Evolutionary conservation across 805 yeast genomes (phyloP).

Genomic region (Cyberlindnera maclurae): DNA sequence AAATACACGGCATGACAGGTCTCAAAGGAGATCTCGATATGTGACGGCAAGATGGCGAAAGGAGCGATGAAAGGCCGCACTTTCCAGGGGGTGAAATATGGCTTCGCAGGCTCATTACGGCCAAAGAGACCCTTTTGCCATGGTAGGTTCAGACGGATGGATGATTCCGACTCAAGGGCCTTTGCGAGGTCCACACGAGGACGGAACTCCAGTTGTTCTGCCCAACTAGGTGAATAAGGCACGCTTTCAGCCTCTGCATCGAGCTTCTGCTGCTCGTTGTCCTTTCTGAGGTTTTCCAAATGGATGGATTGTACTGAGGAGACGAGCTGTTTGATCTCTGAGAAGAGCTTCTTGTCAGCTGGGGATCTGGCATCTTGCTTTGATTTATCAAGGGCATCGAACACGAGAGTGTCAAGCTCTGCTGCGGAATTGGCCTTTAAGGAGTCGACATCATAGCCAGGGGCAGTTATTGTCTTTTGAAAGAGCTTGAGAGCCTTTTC

Average conservation of each 20-base stretch:
- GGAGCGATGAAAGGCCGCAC: constrained; percentile 92
- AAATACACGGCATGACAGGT: constrained; percentile 96
- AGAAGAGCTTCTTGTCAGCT: constrained; percentile 24
- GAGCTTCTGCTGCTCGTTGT: constrained; percentile 26
- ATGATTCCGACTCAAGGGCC: constrained; percentile 43
- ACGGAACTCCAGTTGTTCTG: constrained; percentile 35
- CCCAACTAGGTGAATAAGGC: constrained; percentile 47
- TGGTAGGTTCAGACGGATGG: constrained; percentile 54
- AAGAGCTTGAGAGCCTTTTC: constrained; percentile 20
- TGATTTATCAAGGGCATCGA: constrained; percentile 10
- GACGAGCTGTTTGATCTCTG: constrained; percentile 21
- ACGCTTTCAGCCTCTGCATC: constrained; percentile 21
- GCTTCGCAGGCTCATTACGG: constrained; percentile 64
- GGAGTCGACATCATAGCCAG: constrained; percentile 10
- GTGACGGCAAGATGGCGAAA: constrained; percentile 86
- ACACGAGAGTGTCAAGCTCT: constrained; percentile 6
- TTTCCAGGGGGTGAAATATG: constrained; percentile 95
- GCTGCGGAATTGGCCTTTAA: constrained; percentile 10
- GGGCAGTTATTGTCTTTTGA: constrained; percentile 11
- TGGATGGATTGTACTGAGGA: constrained; percentile 19
- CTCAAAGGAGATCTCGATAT: constrained; percentile 80
- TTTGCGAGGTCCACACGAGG: constrained; percentile 38
- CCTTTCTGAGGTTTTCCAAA: constrained; percentile 24
- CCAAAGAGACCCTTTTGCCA: constrained; percentile 83
- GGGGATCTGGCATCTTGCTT: constrained; percentile 21